Base-by-base conservation (phyloP, 2,329 filamentous ascomycete genomes). In the Alternaria conjuncta region DNA sequence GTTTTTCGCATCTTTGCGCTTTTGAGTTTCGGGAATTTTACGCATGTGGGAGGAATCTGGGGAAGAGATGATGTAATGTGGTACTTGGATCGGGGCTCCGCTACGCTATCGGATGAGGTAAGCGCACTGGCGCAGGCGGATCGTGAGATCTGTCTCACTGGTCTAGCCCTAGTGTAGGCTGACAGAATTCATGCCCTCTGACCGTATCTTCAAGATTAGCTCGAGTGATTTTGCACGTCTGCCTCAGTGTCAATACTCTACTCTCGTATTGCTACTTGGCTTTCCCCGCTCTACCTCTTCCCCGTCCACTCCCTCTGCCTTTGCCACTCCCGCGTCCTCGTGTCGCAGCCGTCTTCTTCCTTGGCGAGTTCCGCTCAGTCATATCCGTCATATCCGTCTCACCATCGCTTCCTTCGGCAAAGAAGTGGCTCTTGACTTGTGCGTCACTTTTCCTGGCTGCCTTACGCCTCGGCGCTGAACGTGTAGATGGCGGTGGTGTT, bases 371-470 rank as follows among this genome's bases (percentile, higher is more conserved):
- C 13, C 67, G 66, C 46, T 72, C 71, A 15, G 69, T 70, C 50
- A 71, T 53, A 59, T 75, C 72, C 7, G 71, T 71, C 44, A 72
- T 59, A 69, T 79, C 77, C 9, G 77, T 79, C 63, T 78, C 77
- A 13, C 68, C 75, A 26, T 77, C 76, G 58, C 71, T 78, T 5
- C 55, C 66, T 51, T 74, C 64, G 11, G 71, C 74, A 59, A 78
- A 79, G 36, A 75, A 79, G 53, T 78, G 76, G 51, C 76, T 78
- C 57, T 74, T 78, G 20, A 78, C 69, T 41, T 69, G 68, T n/a
- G 68, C 71, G 53, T 73, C 69, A 45, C 73, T 76, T 51, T 75
- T 71, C n/a, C 68, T 63, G 11, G 74, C 73, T 6, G 74, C 71
- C 44, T 67, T 67, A 44, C 75, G 71, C 57, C 69, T 76, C 5